A percentile compares a stretch with the other conserved stretches of the same genome.
phyloP scores from a whole-genome alignment of 495 filamentous ascomycete genomes.

The Talaromyces wortmannii region DNA sequence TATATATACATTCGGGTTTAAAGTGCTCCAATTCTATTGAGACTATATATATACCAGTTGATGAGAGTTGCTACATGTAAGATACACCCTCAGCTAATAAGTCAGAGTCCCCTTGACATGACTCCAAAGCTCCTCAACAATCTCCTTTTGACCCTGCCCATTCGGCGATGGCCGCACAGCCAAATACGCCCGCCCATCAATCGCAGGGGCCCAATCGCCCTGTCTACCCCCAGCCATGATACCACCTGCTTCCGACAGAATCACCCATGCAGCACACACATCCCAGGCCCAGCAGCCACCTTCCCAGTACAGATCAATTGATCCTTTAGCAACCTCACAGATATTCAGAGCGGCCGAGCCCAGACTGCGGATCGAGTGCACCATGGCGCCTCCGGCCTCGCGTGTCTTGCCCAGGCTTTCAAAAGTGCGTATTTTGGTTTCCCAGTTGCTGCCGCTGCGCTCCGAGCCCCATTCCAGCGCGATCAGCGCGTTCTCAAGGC shows the following conservation, averaged over 20 bases:
- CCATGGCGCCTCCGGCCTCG: conserved; percentile 74
- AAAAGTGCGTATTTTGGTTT: conserved; percentile 66
- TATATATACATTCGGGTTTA: no score
- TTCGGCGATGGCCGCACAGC: conserved; percentile 58
- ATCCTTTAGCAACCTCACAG: conserved; percentile 72
- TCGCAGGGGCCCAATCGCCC: conserved; percentile 61
- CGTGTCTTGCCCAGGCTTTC: conserved; percentile 52
- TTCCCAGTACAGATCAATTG: conserved; percentile 85
- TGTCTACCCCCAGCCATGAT: conserved; percentile 72
- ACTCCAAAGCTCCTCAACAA: conserved; percentile 80
- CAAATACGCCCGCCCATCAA: conserved; percentile 77
- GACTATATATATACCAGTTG: not conserved
- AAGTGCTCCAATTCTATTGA: not conserved
- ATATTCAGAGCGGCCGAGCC: conserved; percentile 82
- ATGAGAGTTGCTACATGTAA: no score
- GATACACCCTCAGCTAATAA: conserved; percentile 10
- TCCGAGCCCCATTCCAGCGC: conserved; percentile 75
- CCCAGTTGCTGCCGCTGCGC: conserved; percentile 67
- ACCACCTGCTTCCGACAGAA: conserved; percentile 79
- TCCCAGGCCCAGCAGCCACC: conserved; percentile 95
- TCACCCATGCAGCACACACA: conserved; percentile 86
- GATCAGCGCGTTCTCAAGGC: conserved; percentile 57
- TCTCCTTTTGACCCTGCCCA: conserved; percentile 59
- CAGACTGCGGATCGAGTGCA: conserved; percentile 66
- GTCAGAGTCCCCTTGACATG: conserved; percentile 25